Conservation (phyloP, 2,329 filamentous ascomycete species). For the Cordyceps javanica region DNA sequence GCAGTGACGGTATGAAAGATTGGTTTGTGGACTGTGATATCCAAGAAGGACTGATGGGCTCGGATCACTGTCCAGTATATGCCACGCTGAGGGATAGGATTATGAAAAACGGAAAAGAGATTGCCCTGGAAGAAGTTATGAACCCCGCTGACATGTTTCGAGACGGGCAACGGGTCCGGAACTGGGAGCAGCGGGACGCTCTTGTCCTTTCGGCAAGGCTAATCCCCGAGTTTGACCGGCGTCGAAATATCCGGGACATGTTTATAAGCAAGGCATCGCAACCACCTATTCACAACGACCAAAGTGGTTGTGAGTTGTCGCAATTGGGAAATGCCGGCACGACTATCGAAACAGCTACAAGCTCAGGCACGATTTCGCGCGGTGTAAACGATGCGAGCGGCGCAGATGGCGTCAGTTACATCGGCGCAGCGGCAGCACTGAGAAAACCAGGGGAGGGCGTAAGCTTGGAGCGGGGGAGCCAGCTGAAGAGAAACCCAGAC, state of each 20-base stretch:
- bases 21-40: slow-evolving; percentile 83
- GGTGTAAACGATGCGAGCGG: background rate
- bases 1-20: slow-evolving; percentile 66
- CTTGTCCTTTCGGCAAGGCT: slow-evolving; percentile 73
- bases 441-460: background rate
- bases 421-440: background rate
- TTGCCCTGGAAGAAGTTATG: slow-evolving; percentile 64
- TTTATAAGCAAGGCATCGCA: slow-evolving; percentile 53
- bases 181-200: slow-evolving; percentile 61
- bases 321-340: background rate
- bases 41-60: slow-evolving; percentile 88
- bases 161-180: slow-evolving; percentile 56
- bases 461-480: background rate
- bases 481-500: slow-evolving; percentile 23
- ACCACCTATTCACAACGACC: slow-evolving; percentile 19
- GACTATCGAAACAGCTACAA: background rate
- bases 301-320: background rate
- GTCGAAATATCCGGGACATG: slow-evolving; percentile 89
- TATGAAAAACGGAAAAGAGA: slow-evolving; percentile 37
- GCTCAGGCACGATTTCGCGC: background rate
- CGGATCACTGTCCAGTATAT: slow-evolving; percentile 94
- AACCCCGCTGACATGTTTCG: slow-evolving; percentile 70
- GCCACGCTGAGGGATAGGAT: slow-evolving; percentile 64
- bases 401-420: background rate
- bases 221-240: slow-evolving; percentile 80